Conservation (phyloP, 345 rosid species). For the Lumnitzera racemosa region DNA sequence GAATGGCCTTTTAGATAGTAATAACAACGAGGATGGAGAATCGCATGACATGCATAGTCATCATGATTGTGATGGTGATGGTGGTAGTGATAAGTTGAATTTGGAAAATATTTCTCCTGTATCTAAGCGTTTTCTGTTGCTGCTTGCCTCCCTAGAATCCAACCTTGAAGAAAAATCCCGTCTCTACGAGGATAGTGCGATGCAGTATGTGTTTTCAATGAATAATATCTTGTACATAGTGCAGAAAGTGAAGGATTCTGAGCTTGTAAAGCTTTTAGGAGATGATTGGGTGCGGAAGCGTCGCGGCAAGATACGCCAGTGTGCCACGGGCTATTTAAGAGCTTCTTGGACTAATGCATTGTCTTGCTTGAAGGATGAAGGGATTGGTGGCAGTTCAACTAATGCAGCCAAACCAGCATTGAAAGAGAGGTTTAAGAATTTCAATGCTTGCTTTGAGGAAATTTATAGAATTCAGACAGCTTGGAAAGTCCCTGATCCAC, state of each 20-base stretch:
- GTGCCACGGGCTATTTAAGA: constrained; percentile 87
- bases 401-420: constrained; percentile 67
- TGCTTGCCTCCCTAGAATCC: constrained; percentile 58
- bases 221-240: constrained; percentile 83
- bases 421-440: constrained; percentile 84
- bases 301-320: constrained; percentile 70
- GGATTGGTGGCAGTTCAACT: constrained; percentile 53
- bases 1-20: constrained; percentile 50
- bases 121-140: constrained; percentile 42
- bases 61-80: constrained; percentile 20
- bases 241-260: constrained; percentile 90
- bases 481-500: constrained; percentile 94
- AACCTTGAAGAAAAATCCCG: constrained; percentile 87
- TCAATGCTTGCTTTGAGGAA: constrained; percentile 87
- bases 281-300: constrained; percentile 91
- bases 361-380: constrained; percentile 78
- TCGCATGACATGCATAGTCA: background rate
- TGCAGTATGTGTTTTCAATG: constrained; percentile 74
- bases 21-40: constrained; percentile 24
- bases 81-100: constrained; percentile 16
- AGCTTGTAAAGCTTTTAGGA: constrained; percentile 70
- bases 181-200: constrained; percentile 68
- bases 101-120: constrained; percentile 45
- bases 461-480: constrained; percentile 79
- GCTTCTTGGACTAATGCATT: constrained; percentile 80